These are phyloP conservation scores for Agarophyton chilense DNA, from an alignment of 23 red algal genomes.

Conservation along the genomic window DNA sequence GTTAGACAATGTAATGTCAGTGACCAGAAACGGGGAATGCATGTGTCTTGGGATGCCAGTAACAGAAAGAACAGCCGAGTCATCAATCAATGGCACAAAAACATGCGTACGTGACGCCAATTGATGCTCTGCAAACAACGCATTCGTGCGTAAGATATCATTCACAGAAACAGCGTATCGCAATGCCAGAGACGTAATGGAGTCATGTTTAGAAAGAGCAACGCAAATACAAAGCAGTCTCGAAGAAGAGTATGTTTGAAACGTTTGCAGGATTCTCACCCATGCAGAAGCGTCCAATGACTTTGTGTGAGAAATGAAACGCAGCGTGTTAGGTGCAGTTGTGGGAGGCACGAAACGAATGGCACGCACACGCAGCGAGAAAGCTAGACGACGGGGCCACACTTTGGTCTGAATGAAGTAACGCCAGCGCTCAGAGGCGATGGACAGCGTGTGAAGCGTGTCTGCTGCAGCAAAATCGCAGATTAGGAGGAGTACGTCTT, in stretches of 20 bases:
- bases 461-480: not conserved
- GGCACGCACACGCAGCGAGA: slow-evolving; percentile 12
- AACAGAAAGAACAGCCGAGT: not conserved
- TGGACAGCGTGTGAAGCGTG: slow-evolving; percentile 6
- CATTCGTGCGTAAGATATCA: slow-evolving; percentile 44
- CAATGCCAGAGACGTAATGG: slow-evolving; percentile 44
- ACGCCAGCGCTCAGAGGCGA: not conserved
- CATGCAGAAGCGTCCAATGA: not conserved
- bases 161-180: slow-evolving; percentile 18
- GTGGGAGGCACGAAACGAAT: not conserved
- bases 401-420: not conserved
- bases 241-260: not conserved
- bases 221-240: slow-evolving; percentile 23
- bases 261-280: not conserved
- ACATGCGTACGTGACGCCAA: slow-evolving; percentile 40
- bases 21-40: slow-evolving; percentile 18
- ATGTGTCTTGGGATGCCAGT: not conserved
- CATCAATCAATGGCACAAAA: slow-evolving; percentile 23
- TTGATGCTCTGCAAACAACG: slow-evolving; percentile 39
- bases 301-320: not conserved
- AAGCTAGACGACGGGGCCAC: slow-evolving; percentile 33
- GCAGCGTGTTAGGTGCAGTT: not conserved
- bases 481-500: slow-evolving; percentile 41
- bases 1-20: slow-evolving; percentile 29
- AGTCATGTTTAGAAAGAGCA: not conserved